These are phyloP conservation scores for Salix suchowensis DNA, from an alignment of 345 rosid genomes.

Conservation along the genomic window DNA sequence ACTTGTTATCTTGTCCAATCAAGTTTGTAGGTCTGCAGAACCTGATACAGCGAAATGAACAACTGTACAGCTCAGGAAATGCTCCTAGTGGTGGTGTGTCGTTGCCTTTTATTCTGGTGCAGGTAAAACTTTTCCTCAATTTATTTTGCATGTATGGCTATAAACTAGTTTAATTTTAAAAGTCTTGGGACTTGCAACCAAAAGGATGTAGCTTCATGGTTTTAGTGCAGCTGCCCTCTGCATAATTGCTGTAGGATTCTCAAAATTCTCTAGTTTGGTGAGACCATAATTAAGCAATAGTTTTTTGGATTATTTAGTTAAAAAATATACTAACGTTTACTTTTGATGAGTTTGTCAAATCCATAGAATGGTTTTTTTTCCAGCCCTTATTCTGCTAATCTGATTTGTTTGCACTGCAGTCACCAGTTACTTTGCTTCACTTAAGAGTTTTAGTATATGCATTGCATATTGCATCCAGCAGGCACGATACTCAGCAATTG, in stretches of 20 bases:
- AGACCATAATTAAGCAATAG: background rate
- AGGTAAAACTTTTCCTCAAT: conserved; percentile 47
- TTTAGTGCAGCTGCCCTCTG: background rate
- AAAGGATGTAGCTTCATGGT: background rate
- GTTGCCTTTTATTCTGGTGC: conserved; percentile 95
- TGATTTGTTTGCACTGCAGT: background rate
- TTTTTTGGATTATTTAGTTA: background rate
- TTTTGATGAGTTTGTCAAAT: background rate
- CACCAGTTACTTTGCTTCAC: background rate
- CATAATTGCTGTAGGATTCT: background rate
- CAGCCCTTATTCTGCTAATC: background rate
- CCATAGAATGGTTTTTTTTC: background rate
- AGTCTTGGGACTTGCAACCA: background rate
- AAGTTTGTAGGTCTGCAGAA: conserved; percentile 88
- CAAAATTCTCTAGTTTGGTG: background rate
- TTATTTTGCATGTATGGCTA: background rate
- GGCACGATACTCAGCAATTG: background rate
- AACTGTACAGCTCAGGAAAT: conserved; percentile 66
- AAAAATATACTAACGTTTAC: background rate
- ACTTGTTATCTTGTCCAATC: conserved; percentile 22
- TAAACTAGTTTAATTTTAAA: background rate
- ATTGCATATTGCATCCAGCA: background rate
- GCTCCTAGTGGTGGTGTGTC: conserved; percentile 87
- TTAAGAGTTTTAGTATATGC: background rate
- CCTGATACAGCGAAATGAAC: conserved; percentile 78